Base-by-base conservation (phyloP, 2,329 filamentous ascomycete genomes). In the Xylaria sp. region DNA sequence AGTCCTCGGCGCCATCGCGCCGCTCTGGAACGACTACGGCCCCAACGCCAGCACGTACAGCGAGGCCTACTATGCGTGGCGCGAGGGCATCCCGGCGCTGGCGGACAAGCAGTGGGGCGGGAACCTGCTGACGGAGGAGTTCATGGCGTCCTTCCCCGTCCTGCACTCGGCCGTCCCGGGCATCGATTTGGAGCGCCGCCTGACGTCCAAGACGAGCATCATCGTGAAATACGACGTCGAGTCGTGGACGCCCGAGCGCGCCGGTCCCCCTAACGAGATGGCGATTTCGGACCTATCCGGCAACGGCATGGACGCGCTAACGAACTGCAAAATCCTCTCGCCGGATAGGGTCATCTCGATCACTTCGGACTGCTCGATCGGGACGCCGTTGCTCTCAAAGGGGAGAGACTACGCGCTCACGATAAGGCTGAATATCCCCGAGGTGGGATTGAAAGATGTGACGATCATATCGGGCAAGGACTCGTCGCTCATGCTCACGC, bases 1-100 rank as follows among this genome's bases (percentile, higher is more conserved):
- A 1, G 80, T 87, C 1, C 79, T 84, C 2, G 86, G 86, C 0
- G 81, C 84, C 27, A 81, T 88, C 32, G 79, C 81, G 2, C 82
- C 86, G 1, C 75, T 85, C 4, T 87, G 86, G 86, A 87, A 87
- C 65, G 85, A 88, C 69, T 86, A 84, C 58, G 85, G 85, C 0
- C 78, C 82, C 0, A 86, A 87, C 68, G 82, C 85, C 2, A 82
- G 82, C 0, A 83, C 83, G 0, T 84, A 84, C 65, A 80, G 83
- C 1, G 85, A 88, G 72, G 81, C 83, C 0, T 88, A 85, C 69
- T 86, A 86, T 68, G 80, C 84, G 1, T 84, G 85, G 76, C 79
- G 82, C 1, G 77, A 83, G n/a, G 83, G 83, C 0, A 81, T 87
- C 19, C 84, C 85, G 0, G 82, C 84, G 0, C 76, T 87, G 14